Evolutionary conservation across 2,329 filamentous ascomycete genomes (phyloP).

Genomic region (Rhynchosporium agropyri): DNA sequence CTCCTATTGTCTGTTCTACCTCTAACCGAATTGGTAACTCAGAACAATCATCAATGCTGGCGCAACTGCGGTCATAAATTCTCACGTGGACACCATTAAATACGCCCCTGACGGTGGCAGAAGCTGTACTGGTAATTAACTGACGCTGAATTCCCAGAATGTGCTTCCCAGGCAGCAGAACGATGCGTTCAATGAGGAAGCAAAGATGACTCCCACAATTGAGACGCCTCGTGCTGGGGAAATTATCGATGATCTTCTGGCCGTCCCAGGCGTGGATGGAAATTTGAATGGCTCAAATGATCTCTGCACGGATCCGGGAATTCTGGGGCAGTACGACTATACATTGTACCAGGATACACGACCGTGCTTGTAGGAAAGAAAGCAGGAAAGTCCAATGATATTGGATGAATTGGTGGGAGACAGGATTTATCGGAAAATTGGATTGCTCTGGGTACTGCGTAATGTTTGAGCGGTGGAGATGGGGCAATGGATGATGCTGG

Average conservation of each 20-base stretch:
- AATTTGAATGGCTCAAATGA: neutral
- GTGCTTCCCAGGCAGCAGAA: too few relatives aligned
- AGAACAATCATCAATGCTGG: too few relatives aligned
- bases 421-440: conserved; percentile 4
- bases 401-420: conserved; percentile 1
- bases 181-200: neutral
- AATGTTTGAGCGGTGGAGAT: neutral
- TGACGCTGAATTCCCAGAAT: too few relatives aligned
- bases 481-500: neutral
- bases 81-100: too few relatives aligned
- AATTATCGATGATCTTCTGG: neutral
- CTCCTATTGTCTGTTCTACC: too few relatives aligned
- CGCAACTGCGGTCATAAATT: too few relatives aligned
- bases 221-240: neutral
- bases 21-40: too few relatives aligned
- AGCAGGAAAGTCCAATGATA: conserved; percentile 2
- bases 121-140: too few relatives aligned
- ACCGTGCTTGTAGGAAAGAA: conserved; percentile 2
- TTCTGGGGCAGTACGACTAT: conserved; percentile 3
- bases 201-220: neutral
- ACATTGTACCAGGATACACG: neutral
- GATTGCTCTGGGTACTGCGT: neutral
- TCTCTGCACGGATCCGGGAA: conserved; percentile 3
- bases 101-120: too few relatives aligned
- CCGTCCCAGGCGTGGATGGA: neutral